Conservation (phyloP, 73 alveolate species). For the Paramecium pentaurelia region DNA sequence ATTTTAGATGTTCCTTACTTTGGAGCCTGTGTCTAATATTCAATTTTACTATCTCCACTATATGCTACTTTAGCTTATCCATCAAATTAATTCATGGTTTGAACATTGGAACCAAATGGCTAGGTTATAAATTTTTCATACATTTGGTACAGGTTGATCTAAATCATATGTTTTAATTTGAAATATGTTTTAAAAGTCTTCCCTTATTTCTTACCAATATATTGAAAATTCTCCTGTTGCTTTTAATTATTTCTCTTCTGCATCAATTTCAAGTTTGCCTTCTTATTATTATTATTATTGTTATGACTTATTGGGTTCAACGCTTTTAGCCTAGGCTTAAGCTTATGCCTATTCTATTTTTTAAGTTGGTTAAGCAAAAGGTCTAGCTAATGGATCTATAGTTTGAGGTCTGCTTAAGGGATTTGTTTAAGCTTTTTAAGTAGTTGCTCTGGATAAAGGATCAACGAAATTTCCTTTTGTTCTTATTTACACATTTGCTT, state of each 20-base stretch:
- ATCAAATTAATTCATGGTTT: neutral
- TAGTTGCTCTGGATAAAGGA: slow-evolving; percentile 51
- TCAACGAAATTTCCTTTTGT: slow-evolving; percentile 61
- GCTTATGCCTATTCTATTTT: neutral
- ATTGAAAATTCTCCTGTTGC: neutral
- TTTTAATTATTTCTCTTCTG: slow-evolving; percentile 26
- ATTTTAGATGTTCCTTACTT: neutral
- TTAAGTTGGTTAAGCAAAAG: neutral
- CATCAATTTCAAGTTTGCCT: neutral
- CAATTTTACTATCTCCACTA: slow-evolving; percentile 45
- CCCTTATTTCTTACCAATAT: slow-evolving; percentile 49
- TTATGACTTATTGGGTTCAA: neutral
- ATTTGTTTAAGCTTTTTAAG: neutral
- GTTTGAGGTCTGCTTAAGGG: slow-evolving; percentile 42
- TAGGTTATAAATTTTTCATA: neutral
- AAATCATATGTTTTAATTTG: slow-evolving; percentile 30
- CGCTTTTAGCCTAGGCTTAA: neutral
- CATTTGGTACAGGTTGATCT: slow-evolving; percentile 34
- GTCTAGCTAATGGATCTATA: slow-evolving; percentile 58
- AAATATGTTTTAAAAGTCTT: slow-evolving; percentile 32
- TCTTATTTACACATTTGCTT: slow-evolving; percentile 9
- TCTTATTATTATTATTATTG: slow-evolving; percentile 15
- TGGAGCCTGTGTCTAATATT: neutral
- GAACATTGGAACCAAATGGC: slow-evolving; percentile 54
- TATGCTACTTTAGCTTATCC: slow-evolving; percentile 40